These are phyloP conservation scores for Naumovozyma dairenensis DNA, from an alignment of 805 yeast species.

Conservation along the genomic window DNA sequence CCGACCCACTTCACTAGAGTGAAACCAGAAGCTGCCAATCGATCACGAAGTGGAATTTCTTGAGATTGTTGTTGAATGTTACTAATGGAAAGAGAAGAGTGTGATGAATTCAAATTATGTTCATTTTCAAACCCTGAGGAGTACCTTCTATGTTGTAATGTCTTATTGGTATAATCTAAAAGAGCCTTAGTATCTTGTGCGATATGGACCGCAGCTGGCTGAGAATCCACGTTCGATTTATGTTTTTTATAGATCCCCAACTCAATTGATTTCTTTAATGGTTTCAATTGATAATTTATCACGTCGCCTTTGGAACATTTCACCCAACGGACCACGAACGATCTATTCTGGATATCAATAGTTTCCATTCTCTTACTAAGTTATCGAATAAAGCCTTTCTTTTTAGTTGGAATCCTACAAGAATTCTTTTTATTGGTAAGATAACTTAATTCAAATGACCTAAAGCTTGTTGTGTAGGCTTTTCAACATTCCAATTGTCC, in stretches of 20 bases:
- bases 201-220: constrained; percentile 19
- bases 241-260: constrained; percentile 30
- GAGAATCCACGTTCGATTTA: constrained; percentile 15
- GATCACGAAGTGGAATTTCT: constrained; percentile 43
- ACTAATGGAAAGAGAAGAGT: constrained; percentile 5
- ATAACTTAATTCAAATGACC: too few relatives aligned
- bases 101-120: constrained; percentile 1
- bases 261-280: constrained; percentile 53
- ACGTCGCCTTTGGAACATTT: constrained; percentile 56
- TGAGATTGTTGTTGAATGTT: constrained; percentile 29
- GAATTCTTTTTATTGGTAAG: too few relatives aligned
- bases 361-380: too few relatives aligned
- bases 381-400: too few relatives aligned
- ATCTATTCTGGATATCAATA: constrained; percentile 80
- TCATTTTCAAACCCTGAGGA: constrained; percentile 6
- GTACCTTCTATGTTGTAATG: constrained; percentile 13
- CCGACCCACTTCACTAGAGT: constrained; percentile 46
- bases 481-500: too few relatives aligned
- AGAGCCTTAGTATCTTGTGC: constrained; percentile 25
- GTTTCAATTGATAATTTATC: constrained; percentile 74
- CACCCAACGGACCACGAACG: constrained; percentile 88
- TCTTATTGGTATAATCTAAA: constrained; percentile 19
- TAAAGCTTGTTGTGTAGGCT: too few relatives aligned
- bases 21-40: constrained; percentile 46
- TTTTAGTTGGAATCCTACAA: too few relatives aligned